Evolutionary conservation across 306 rosid genomes (phyloP).

Genomic region (Cicer chorassanicum): DNA sequence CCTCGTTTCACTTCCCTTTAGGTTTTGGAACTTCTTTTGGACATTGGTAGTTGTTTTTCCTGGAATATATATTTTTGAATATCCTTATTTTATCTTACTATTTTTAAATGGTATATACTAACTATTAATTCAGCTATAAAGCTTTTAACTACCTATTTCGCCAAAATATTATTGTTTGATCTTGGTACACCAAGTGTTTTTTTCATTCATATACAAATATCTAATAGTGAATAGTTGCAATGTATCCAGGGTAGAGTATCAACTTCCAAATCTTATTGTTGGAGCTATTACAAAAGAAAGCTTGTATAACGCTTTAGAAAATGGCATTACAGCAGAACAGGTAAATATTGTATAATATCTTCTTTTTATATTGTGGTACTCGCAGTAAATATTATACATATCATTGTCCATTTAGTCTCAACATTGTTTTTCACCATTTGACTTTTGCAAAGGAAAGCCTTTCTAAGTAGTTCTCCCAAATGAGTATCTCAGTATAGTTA

Average conservation of each 20-base stretch:
- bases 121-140: conserved; percentile 9
- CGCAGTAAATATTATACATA: conserved; percentile 1
- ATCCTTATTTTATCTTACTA: conserved; percentile 19
- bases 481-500: not conserved
- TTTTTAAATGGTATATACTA: not conserved
- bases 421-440: conserved; percentile 12
- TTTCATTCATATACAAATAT: conserved; percentile 29
- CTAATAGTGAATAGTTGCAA: conserved; percentile 35
- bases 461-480: conserved; percentile 19
- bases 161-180: conserved; percentile 38
- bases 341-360: conserved; percentile 47
- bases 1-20: not conserved
- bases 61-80: conserved; percentile 5
- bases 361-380: conserved; percentile 5
- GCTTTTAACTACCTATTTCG: conserved; percentile 30
- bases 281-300: conserved; percentile 97
- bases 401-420: not conserved
- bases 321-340: conserved; percentile 87
- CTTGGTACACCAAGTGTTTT: conserved; percentile 15
- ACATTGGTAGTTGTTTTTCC: conserved; percentile 32
- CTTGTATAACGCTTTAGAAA: conserved; percentile 88
- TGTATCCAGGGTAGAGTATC: conserved; percentile 85
- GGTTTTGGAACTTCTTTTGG: conserved; percentile 21
- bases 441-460: conserved; percentile 16
- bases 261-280: conserved; percentile 96